A percentile compares a stretch with the other conserved stretches of the same genome.
Conservation (phyloP, 176 grass and related monocot species). For the Oryza coarctata region DNA sequence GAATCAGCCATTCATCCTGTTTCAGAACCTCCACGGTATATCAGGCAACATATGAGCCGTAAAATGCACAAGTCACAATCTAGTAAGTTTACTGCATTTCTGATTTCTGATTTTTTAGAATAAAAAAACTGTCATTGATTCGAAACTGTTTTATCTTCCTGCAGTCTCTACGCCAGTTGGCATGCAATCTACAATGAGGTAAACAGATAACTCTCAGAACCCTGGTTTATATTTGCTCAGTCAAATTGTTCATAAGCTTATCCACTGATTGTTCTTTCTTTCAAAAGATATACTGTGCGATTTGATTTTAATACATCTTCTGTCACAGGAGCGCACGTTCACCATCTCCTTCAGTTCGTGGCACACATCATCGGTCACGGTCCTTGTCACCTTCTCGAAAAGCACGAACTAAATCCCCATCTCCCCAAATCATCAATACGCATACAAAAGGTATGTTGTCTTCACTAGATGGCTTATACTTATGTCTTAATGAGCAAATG, state of each 20-base stretch:
- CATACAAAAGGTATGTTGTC: slow-evolving; percentile 41
- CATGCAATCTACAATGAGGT: slow-evolving; percentile 61
- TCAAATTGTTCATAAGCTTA: slow-evolving; percentile 17
- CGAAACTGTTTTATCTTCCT: slow-evolving; percentile 27
- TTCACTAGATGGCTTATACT: neutral
- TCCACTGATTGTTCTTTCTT: neutral
- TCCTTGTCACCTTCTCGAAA: slow-evolving; percentile 73
- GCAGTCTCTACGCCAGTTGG: slow-evolving; percentile 44
- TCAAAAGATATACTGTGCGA: neutral
- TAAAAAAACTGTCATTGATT: slow-evolving; percentile 7
- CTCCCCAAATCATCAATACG: slow-evolving; percentile 32
- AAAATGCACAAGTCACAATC: slow-evolving; percentile 56
- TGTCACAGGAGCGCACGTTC: slow-evolving; percentile 46
- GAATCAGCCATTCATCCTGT: slow-evolving; percentile 61
- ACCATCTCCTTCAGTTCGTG: slow-evolving; percentile 41
- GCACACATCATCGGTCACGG: slow-evolving; percentile 41
- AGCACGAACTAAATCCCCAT: slow-evolving; percentile 45
- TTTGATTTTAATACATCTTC: slow-evolving; percentile 16
- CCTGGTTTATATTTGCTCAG: neutral
- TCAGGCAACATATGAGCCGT: slow-evolving; percentile 33
- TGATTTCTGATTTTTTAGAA: neutral
- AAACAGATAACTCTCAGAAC: slow-evolving; percentile 28
- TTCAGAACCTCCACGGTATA: slow-evolving; percentile 45
- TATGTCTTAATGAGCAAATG: neutral
- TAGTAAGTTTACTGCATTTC: slow-evolving; percentile 40